Evolutionary conservation across 2,329 filamentous ascomycete species (phyloP).

Genomic region (Ophiostoma sp.): DNA sequence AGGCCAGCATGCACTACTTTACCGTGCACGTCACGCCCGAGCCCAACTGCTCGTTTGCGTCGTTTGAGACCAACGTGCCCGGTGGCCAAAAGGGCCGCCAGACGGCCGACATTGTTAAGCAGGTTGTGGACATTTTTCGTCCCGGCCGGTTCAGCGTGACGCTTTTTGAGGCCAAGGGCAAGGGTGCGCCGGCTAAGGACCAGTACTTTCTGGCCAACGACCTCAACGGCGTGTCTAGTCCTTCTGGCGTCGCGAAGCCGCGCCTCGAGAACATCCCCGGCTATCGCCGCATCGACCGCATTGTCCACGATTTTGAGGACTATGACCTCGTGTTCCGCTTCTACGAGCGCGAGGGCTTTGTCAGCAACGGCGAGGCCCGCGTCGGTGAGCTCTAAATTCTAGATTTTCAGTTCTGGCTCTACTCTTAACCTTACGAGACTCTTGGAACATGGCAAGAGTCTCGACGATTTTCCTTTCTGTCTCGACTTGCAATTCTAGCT

Average conservation of each 20-base stretch:
- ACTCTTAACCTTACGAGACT: background rate
- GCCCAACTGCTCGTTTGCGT: constrained; percentile 93
- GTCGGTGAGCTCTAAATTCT: constrained; percentile 44
- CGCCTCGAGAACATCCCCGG: constrained; percentile 74
- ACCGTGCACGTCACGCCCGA: constrained; percentile 98
- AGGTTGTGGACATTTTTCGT: constrained; percentile 93
- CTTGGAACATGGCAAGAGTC: background rate
- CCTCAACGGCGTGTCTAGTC: background rate
- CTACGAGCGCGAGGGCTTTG: constrained; percentile 84
- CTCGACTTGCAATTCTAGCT: background rate
- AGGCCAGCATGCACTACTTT: constrained; percentile 66
- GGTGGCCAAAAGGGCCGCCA: constrained; percentile 80
- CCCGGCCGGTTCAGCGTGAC: constrained; percentile 97
- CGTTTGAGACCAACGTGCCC: constrained; percentile 97
- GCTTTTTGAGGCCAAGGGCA: constrained; percentile 79
- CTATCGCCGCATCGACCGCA: constrained; percentile 85
- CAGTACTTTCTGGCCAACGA: constrained; percentile 26
- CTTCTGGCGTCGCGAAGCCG: constrained; percentile 38
- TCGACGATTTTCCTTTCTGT: constrained; percentile 14
- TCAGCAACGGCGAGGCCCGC: constrained; percentile 46
- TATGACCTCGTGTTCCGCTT: constrained; percentile 96
- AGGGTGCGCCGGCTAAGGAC: constrained; percentile 28
- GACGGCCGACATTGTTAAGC: constrained; percentile 84
- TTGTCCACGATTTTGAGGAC: constrained; percentile 94
- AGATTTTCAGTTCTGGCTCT: too few relatives aligned